These are phyloP conservation scores for Wickerhamomyces sydowiorum DNA, from an alignment of 805 yeast genomes.

Conservation along the genomic window DNA sequence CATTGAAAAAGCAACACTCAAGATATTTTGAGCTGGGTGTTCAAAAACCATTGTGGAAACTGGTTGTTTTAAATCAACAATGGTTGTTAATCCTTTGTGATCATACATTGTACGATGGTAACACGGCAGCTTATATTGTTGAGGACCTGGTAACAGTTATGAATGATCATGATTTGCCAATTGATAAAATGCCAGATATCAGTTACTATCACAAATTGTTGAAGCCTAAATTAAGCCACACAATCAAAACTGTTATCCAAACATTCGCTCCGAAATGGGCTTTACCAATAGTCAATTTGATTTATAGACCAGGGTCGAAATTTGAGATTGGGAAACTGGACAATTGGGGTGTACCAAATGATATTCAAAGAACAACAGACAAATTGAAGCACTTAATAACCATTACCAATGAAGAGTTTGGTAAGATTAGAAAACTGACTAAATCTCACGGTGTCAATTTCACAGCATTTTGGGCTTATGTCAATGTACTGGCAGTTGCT, in stretches of 20 bases:
- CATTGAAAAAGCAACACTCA: not conserved
- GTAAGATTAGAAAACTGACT: not conserved
- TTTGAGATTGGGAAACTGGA: not conserved
- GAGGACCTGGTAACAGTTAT: not conserved
- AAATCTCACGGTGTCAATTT: not conserved
- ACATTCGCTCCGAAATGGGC: not conserved
- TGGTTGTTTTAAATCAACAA: not conserved
- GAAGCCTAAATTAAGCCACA: not conserved
- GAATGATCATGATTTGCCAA: not conserved
- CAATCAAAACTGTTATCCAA: not conserved
- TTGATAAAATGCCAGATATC: not conserved
- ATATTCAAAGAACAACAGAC: not conserved
- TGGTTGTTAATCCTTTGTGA: not conserved
- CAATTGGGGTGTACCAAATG: not conserved
- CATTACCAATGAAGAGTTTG: not conserved
- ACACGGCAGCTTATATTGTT: not conserved
- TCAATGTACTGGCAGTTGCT: not conserved
- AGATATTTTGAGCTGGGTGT: not conserved
- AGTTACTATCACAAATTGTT: not conserved
- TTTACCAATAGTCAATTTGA: not conserved
- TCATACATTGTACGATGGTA: not conserved
- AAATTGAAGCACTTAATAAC: not conserved
- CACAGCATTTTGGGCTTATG: not conserved
- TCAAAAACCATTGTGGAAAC: not conserved
- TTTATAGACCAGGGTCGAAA: not conserved